These are phyloP conservation scores for Exophiala viscosa DNA, from an alignment of 2,329 filamentous ascomycete species.

Conservation along the genomic window DNA sequence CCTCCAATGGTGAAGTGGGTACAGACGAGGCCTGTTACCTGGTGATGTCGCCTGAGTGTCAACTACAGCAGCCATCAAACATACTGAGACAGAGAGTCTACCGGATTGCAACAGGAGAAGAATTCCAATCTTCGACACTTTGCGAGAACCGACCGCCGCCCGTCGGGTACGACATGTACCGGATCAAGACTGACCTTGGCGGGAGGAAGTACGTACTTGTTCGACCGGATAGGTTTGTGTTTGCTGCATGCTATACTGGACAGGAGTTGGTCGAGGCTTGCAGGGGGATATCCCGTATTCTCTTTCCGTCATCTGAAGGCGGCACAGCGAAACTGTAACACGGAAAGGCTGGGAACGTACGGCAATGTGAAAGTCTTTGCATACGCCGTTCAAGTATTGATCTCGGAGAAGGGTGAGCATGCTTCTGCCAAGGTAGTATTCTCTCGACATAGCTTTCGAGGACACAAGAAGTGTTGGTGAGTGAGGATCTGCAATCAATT, in stretches of 20 bases:
- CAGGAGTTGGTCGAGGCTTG: background rate
- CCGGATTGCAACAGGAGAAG: background rate
- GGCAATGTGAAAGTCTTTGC: conserved; percentile 17
- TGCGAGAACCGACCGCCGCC: background rate
- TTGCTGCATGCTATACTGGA: background rate
- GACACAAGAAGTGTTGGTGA: too few species aligned
- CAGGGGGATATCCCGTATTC: background rate
- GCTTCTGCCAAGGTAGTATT: background rate
- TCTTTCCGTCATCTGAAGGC: background rate
- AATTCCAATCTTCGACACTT: background rate
- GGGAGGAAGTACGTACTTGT: background rate
- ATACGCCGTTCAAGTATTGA: conserved; percentile 16
- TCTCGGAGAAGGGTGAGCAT: conserved; percentile 1
- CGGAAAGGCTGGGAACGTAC: conserved; percentile 1
- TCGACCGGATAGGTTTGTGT: background rate
- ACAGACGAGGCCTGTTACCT: conserved; percentile 14
- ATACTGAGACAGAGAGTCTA: background rate
- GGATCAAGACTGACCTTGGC: background rate
- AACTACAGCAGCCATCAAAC: background rate
- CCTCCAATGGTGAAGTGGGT: conserved; percentile 14
- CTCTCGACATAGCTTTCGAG: too few species aligned
- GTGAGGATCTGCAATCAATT: too few species aligned
- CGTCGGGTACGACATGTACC: background rate
- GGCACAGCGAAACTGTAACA: too few species aligned
- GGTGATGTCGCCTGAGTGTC: conserved; percentile 1